phyloP scores from a whole-genome alignment of 495 filamentous ascomycete genomes.

The Penicillium argentinense region DNA sequence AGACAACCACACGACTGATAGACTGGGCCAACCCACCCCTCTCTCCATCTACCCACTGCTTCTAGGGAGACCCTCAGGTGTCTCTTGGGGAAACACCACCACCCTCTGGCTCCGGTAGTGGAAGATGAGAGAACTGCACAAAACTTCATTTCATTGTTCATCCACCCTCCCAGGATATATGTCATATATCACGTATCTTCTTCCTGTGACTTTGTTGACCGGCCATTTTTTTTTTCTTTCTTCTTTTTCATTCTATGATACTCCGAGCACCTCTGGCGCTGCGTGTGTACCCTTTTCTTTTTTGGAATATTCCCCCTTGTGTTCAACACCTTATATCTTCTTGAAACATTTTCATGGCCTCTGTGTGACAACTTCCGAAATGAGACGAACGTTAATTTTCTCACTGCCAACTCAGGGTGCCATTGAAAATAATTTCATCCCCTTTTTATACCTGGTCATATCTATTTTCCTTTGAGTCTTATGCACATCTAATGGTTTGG shows the following conservation, averaged over 20 bases:
- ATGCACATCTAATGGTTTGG: slow-evolving; percentile 34
- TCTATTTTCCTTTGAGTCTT: slow-evolving; percentile 3
- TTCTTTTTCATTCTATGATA: slow-evolving; percentile 25
- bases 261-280: slow-evolving; percentile 19
- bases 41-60: neutral
- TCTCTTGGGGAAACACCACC: neutral
- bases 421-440: slow-evolving; percentile 14
- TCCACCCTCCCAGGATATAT: slow-evolving; percentile 23
- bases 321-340: slow-evolving; percentile 17
- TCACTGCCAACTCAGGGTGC: slow-evolving; percentile 14
- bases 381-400: slow-evolving; percentile 20
- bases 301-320: slow-evolving; percentile 35
- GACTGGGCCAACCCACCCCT: slow-evolving; percentile 1
- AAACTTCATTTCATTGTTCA: slow-evolving; percentile 32
- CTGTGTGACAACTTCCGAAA: slow-evolving; percentile 27
- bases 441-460: slow-evolving; percentile 27
- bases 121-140: slow-evolving; percentile 26
- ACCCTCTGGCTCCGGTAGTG: too few relatives aligned
- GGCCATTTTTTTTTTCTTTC: slow-evolving; percentile 21
- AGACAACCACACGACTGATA: slow-evolving; percentile 11
- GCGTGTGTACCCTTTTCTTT: slow-evolving; percentile 24
- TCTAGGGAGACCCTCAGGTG: neutral
- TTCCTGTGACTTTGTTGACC: slow-evolving; percentile 32
- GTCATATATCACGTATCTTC: slow-evolving; percentile 30
- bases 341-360: too few relatives aligned